Evolutionary conservation across 2,329 filamentous ascomycete genomes (phyloP).

Genomic region (Harringtonia aguacate): DNA sequence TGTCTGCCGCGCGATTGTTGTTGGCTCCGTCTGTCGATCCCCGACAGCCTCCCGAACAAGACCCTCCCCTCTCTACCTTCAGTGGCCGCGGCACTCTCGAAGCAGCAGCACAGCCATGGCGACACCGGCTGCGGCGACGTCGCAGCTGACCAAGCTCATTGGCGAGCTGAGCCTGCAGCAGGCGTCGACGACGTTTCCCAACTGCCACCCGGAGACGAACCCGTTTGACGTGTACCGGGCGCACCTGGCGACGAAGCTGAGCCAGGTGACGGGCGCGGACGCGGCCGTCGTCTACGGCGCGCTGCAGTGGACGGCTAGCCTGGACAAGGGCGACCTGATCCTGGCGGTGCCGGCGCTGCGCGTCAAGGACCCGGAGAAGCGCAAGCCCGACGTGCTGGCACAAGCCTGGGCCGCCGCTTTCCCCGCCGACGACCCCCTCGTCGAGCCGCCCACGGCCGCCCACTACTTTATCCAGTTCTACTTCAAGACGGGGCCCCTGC

Average conservation of each 20-base stretch:
- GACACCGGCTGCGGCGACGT: constrained; percentile 13
- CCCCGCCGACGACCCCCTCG: constrained; percentile 47
- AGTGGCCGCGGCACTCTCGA: too few species aligned
- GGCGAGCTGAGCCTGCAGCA: constrained; percentile 23
- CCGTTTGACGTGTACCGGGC: constrained; percentile 71
- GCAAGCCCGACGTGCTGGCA: constrained; percentile 52
- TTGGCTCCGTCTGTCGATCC: too few species aligned
- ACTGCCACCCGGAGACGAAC: constrained; percentile 58
- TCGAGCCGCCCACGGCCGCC: constrained; percentile 56
- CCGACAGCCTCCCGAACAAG: too few species aligned
- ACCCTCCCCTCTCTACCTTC: too few species aligned
- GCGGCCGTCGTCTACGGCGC: constrained; percentile 60
- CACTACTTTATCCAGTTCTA: constrained; percentile 70
- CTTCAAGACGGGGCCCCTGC: constrained; percentile 60
- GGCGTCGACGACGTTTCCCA: constrained; percentile 34
- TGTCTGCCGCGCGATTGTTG: too few species aligned
- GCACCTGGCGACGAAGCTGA: constrained; percentile 60
- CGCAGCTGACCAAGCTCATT: constrained; percentile 23
- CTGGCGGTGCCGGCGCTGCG: constrained; percentile 71
- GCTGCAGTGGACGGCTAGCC: constrained; percentile 65
- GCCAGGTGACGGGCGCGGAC: constrained; percentile 60
- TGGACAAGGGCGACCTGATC: constrained; percentile 76
- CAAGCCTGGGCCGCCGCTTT: constrained; percentile 53
- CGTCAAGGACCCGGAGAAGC: constrained; percentile 61
- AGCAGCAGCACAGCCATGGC: too few species aligned